Base-by-base conservation (phyloP, 1,139 yeast genomes). In the Hansenula sp. region DNA sequence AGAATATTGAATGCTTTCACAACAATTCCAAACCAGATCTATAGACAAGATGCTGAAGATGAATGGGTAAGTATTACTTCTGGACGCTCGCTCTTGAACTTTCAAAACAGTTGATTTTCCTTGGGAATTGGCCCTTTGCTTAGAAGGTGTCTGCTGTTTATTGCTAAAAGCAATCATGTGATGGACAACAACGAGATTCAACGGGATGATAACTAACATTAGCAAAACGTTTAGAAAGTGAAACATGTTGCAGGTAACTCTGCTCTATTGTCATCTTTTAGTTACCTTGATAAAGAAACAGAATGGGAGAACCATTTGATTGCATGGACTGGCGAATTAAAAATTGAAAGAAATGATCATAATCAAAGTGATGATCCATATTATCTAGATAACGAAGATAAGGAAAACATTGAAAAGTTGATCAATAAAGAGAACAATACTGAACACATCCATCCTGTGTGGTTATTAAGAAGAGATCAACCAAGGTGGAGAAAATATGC, bases 261-360 rank as follows among this genome's bases (percentile, higher is more conserved):
- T 13, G 96, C 98, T 0, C 67, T 91, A 41, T 84, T 84, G 59
- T 81, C 96, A 8, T 81, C 95, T 5, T 77, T 86, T 51, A 72
- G 73, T 50, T 83, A 78, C 57, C 68, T 93, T 46, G 74, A 74
- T 42, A 77, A 81, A 41, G 79, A 79, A 38, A 76, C 90, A 0
- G 77, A 80, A 19, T 93, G 97, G 94, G 94, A 89, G 52, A 83
- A 91, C 39, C 87, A 89, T 51, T 68, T 89, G 47, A 82, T 94
- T 44, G 97, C 91, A 1, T 94, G 99, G 99, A 86, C 97, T 0
- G 99, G 99, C 25, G 98, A 90, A 63, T 71, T 90, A 50, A 62
- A 57, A 43, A 49, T 57, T 38, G 57, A 53, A 41, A 46, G 50
- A 46, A 48, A 43, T 36, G 48, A 45, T 27, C 40, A 46, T 30